A percentile compares a stretch with the other conserved stretches of the same genome.
phyloP scores from a whole-genome alignment of 306 rosid species.

The Medicago ruthenica region DNA sequence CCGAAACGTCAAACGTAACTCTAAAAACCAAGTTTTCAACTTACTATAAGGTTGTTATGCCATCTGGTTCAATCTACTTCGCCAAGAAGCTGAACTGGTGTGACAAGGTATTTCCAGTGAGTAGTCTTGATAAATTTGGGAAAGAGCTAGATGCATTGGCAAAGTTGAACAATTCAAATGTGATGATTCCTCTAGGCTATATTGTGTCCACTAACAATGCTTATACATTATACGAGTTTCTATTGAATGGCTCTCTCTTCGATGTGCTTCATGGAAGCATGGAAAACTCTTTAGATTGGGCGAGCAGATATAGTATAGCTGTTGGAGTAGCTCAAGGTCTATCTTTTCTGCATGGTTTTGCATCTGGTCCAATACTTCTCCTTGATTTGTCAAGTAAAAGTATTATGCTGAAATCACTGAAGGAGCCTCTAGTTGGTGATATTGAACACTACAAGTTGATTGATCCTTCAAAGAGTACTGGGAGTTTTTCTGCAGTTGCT shows the following conservation, averaged over 20 bases:
- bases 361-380: conserved; percentile 76
- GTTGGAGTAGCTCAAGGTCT: conserved; percentile 94
- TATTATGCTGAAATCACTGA: conserved; percentile 84
- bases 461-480: conserved; percentile 87
- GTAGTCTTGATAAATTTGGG: conserved; percentile 62
- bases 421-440: conserved; percentile 93
- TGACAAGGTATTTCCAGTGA: conserved; percentile 72
- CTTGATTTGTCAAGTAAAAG: conserved; percentile 82
- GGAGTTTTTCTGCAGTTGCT: conserved; percentile 80
- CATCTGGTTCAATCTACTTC: conserved; percentile 70
- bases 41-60: conserved; percentile 77
- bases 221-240: conserved; percentile 68
- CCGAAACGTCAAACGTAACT: conserved; percentile 58
- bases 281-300: conserved; percentile 72
- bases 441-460: conserved; percentile 86
- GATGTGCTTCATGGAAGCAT: conserved; percentile 74
- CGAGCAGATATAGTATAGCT: conserved; percentile 84
- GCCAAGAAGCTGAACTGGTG: conserved; percentile 88
- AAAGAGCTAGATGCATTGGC: conserved; percentile 69
- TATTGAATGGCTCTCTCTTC: conserved; percentile 74
- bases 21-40: conserved; percentile 86
- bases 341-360: conserved; percentile 81
- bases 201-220: conserved; percentile 68
- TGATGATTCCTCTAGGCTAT: conserved; percentile 91
- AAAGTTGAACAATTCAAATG: conserved; percentile 83